Base-by-base conservation (phyloP, 306 rosid species). In the Glycine soja region DNA sequence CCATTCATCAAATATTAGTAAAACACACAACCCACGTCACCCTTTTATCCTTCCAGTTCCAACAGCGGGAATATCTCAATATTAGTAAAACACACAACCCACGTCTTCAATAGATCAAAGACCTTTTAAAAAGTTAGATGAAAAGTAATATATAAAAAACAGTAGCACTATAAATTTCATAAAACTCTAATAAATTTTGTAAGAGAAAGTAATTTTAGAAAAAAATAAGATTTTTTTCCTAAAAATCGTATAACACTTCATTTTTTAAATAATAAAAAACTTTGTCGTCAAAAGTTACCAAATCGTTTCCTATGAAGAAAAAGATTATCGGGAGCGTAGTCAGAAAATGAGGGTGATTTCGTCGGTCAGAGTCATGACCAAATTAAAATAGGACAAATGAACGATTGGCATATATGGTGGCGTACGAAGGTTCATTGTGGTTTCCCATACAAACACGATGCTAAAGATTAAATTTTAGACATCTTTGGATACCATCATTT, bases 381-480 rank as follows among this genome's bases (percentile, higher is more conserved):
- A 4, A 9, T 10, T 24, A 10, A 1, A 59, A 59, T 0, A 59
- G 3, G 9, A 62, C 68, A 62, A 32, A 32, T 12, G 4, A 6
- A 62, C 2, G 43, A 12, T 11, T 2, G 45, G 10, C 16, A 11
- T 5, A 32, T 32, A 3, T 63, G 19, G 70, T 63, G 19, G 46
- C 70, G 70, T 63, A 36, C 47, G 47, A 63, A 63, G 18, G 70
- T 63, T 63, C 46, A 12, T 34, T 34, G 70, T 63, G 47, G 70
- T 63, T 63, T 63, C 70, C 70, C 70, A 13, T 13, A 0, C 47
- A 15, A 63, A 63, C 8, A 63, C 45, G 47, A 62, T 11, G 8
- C 9, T 32, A 30, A 15, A 10, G 2, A 5, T 12, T 0, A 32
- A 32, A 12, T 6, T 63, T 63, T 14, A 6, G 0, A 36, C 10